Conservation (phyloP, 768 basidiomycete species). For the Amanita rimosa region DNA sequence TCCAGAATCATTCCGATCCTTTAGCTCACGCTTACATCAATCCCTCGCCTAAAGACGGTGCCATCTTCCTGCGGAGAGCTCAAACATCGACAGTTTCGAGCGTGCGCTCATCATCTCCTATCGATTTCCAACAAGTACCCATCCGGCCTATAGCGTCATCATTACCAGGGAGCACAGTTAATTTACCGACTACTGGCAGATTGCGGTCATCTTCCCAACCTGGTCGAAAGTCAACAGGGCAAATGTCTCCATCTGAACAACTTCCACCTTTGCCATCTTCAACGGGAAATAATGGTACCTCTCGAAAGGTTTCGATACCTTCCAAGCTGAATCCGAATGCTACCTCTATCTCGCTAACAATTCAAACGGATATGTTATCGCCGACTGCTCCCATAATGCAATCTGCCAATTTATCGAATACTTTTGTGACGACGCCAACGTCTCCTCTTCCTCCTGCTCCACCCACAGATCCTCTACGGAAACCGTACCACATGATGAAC, state of each 20-base stretch:
- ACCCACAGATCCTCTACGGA: slow-evolving; percentile 62
- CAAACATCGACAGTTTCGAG: slow-evolving; percentile 57
- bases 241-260: slow-evolving; percentile 40
- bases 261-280: slow-evolving; percentile 40
- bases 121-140: slow-evolving; percentile 21
- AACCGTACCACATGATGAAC: slow-evolving; percentile 88
- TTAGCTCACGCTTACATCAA: slow-evolving; percentile 39
- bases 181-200: slow-evolving; percentile 28
- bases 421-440: slow-evolving; percentile 61
- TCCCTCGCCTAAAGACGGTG: slow-evolving; percentile 45
- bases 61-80: slow-evolving; percentile 55
- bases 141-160: slow-evolving; percentile 23
- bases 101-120: slow-evolving; percentile 39
- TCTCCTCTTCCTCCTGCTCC: slow-evolving; percentile 69
- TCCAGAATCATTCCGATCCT: slow-evolving; percentile 26
- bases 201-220: slow-evolving; percentile 71
- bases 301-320: slow-evolving; percentile 53
- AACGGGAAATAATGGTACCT: slow-evolving; percentile 24
- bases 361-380: slow-evolving; percentile 37
- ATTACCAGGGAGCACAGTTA: slow-evolving; percentile 27
- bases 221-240: slow-evolving; percentile 54
- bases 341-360: slow-evolving; percentile 32
- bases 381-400: slow-evolving; percentile 25
- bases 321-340: slow-evolving; percentile 43
- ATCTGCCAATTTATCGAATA: slow-evolving; percentile 35